Conservation (phyloP, 1,284 basidiomycete genomes). For the Tetrapyrgos nigripes region DNA sequence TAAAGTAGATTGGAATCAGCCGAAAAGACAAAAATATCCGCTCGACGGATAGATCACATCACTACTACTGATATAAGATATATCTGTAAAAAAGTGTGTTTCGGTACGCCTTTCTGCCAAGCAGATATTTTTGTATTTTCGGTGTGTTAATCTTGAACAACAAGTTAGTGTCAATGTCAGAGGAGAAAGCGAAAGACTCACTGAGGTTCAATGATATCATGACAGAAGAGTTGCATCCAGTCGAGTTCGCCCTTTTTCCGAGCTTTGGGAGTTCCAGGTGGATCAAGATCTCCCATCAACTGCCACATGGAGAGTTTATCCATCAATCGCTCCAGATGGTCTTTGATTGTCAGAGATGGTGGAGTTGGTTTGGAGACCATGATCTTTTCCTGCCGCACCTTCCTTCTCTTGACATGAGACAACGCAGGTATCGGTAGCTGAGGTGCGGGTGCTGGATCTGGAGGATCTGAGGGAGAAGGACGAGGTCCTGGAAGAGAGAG, state of each 20-base stretch:
- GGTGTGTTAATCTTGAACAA: conserved; percentile 51
- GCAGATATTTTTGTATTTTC: too few relatives aligned
- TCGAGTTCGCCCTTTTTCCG: conserved; percentile 52
- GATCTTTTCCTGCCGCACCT: conserved; percentile 31
- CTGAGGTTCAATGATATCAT: conserved; percentile 67
- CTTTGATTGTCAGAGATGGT: too few relatives aligned
- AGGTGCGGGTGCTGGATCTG: too few relatives aligned
- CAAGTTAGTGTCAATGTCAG: not conserved
- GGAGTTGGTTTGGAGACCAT: conserved; percentile 29
- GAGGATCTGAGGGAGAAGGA: too few relatives aligned
- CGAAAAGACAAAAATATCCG: too few relatives aligned
- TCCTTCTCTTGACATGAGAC: conserved; percentile 43
- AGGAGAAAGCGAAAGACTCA: conserved; percentile 39
- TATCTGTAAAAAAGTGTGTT: too few relatives aligned
- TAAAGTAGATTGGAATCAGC: too few relatives aligned
- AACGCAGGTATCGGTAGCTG: conserved; percentile 28
- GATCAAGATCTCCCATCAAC: conserved; percentile 52
- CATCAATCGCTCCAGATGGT: conserved; percentile 73
- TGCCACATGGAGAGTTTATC: conserved; percentile 81
- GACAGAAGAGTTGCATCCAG: conserved; percentile 75
- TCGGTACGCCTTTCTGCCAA: too few relatives aligned
- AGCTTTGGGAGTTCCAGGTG: conserved; percentile 16
- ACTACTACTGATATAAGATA: too few relatives aligned
- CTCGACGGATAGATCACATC: too few relatives aligned
- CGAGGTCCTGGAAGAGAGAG: conserved; percentile 52